Conservation (phyloP, 176 grass and related monocot species). For the Triticum turgidum region DNA sequence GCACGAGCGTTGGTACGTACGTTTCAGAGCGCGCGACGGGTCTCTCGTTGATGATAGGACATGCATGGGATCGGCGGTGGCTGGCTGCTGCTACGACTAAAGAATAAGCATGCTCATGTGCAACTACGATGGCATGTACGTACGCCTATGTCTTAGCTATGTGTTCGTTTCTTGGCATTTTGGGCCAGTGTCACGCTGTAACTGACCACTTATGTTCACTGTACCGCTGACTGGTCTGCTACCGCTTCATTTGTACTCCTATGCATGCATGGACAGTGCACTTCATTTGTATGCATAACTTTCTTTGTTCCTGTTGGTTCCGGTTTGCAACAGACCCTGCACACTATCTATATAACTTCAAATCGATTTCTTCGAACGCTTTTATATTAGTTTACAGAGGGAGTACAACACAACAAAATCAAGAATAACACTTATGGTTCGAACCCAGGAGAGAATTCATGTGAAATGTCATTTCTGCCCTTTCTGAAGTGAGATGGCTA, state of each 20-base stretch:
- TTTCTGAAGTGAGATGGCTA: too few species aligned
- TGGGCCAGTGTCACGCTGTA: slow-evolving; percentile 37
- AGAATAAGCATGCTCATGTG: slow-evolving; percentile 28
- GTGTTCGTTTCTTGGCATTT: slow-evolving; percentile 21
- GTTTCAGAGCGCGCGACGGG: slow-evolving; percentile 10
- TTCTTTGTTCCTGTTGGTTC: background rate
- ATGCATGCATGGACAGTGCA: background rate
- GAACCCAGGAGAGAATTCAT: too few species aligned
- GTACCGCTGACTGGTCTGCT: background rate
- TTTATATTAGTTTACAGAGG: too few species aligned
- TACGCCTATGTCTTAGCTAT: background rate
- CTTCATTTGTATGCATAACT: slow-evolving; percentile 1
- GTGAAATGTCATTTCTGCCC: too few species aligned
- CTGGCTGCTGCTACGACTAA: background rate
- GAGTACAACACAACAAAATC: too few species aligned
- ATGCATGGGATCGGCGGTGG: background rate
- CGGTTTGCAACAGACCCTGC: too few species aligned
- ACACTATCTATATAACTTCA: too few species aligned
- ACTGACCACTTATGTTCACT: slow-evolving; percentile 23
- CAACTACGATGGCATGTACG: background rate
- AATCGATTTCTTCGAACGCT: too few species aligned
- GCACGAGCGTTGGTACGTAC: background rate
- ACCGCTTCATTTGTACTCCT: background rate
- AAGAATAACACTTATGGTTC: too few species aligned
- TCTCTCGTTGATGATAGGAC: slow-evolving; percentile 50